Percentiles rank a stretch among this genome's conserved stretches.
These are phyloP conservation scores for Luvunga scandens DNA, from an alignment of 345 rosid genomes.

Conservation along the genomic window DNA sequence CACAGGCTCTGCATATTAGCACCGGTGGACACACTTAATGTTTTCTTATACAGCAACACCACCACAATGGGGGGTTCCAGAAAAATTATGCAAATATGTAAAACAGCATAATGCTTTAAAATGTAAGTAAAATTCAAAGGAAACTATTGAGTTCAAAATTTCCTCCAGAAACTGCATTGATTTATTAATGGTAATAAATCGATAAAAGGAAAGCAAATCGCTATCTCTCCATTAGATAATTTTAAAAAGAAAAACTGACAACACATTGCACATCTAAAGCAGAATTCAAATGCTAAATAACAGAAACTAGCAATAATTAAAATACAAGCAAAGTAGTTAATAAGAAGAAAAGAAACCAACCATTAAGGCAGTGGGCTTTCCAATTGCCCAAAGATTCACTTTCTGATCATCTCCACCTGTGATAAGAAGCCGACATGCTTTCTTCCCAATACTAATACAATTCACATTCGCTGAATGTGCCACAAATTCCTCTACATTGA, in stretches of 20 bases:
- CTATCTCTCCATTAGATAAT: background rate
- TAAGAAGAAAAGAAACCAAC: conserved; percentile 35
- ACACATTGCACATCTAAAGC: background rate
- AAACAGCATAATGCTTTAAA: background rate
- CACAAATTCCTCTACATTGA: conserved; percentile 81
- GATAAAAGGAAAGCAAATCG: background rate
- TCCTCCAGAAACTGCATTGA: background rate
- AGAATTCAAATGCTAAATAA: background rate
- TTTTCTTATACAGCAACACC: background rate
- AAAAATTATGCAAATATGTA: background rate
- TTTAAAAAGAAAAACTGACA: background rate
- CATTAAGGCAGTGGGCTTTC: conserved; percentile 83
- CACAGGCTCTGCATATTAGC: conserved; percentile 53
- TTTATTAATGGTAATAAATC: background rate
- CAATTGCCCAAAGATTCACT: conserved; percentile 93
- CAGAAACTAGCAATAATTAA: background rate
- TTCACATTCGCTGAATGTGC: conserved; percentile 87
- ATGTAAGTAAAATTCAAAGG: background rate
- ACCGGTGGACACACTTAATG: conserved; percentile 11
- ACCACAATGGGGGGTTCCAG: background rate
- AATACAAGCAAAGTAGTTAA: background rate
- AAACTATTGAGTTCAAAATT: background rate
- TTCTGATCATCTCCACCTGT: conserved; percentile 93
- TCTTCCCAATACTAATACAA: conserved; percentile 79
- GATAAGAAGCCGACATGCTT: conserved; percentile 65